Evolutionary conservation across 306 rosid genomes (phyloP).

Genomic region (Rubus idaeus): DNA sequence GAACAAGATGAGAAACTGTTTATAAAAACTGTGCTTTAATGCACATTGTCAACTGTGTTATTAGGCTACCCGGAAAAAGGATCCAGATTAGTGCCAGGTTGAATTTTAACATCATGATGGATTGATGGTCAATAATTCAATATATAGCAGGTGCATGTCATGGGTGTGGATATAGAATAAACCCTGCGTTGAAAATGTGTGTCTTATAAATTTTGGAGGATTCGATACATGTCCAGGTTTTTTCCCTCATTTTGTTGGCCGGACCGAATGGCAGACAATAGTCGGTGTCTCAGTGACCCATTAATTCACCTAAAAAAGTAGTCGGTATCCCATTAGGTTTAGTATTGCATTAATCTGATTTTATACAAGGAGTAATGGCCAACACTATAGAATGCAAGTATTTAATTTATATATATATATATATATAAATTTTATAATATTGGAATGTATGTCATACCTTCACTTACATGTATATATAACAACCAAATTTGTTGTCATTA

Average conservation of each 20-base stretch:
- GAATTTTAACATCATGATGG: neutral
- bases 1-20: neutral
- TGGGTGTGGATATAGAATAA: neutral
- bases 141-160: neutral
- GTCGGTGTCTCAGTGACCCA: neutral
- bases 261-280: neutral
- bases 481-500: too few relatives aligned
- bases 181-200: neutral
- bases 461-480: too few relatives aligned
- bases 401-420: neutral
- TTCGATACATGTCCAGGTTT: neutral
- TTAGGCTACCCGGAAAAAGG: neutral
- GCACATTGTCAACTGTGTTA: neutral
- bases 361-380: neutral
- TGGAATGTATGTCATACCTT: too few relatives aligned
- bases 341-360: neutral
- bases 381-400: neutral
- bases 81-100: neutral
- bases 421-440: too few relatives aligned
- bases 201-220: neutral
- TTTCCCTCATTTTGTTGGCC: neutral
- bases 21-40: neutral
- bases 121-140: neutral
- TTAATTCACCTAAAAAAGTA: too few relatives aligned
- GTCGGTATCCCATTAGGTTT: neutral